A percentile compares a stretch with the other conserved stretches of the same genome.
Evolutionary conservation across 2,329 filamentous ascomycete species (phyloP).

Genomic region (Pseudogymnoascus sp.): DNA sequence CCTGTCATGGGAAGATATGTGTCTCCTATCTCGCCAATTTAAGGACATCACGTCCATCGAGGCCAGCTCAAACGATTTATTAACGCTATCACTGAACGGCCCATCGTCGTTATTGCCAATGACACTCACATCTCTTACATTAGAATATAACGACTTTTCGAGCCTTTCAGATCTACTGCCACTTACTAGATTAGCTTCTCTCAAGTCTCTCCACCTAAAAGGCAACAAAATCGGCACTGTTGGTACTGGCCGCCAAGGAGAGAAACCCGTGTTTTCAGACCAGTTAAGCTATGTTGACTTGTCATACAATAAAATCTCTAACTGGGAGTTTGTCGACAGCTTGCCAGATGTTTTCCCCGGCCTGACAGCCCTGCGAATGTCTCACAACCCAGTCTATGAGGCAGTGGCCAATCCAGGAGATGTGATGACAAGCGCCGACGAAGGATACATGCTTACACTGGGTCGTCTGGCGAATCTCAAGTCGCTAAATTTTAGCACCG

Average conservation of each 20-base stretch:
- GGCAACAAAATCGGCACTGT: constrained; percentile 55
- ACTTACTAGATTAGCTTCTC: constrained; percentile 41
- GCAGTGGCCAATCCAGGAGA: constrained; percentile 29
- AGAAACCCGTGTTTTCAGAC: constrained; percentile 15
- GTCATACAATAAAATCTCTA: constrained; percentile 59
- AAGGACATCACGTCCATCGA: constrained; percentile 41
- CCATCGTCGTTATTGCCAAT: constrained; percentile 28
- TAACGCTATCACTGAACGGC: constrained; percentile 37
- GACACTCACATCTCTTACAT: constrained; percentile 52
- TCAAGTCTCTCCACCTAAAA: constrained; percentile 62
- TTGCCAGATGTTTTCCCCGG: constrained; percentile 63
- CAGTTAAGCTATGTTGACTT: constrained; percentile 52
- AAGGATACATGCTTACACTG: constrained; percentile 82
- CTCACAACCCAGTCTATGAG: constrained; percentile 74
- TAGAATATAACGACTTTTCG: constrained; percentile 65
- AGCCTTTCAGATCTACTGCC: constrained; percentile 47
- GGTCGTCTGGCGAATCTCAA: constrained; percentile 62
- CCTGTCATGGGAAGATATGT: constrained; percentile 56
- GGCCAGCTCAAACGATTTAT: constrained; percentile 50
- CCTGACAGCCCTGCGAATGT: constrained; percentile 65
- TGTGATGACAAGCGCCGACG: constrained; percentile 52
- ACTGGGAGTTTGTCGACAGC: constrained; percentile 66
- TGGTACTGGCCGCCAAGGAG: not conserved
- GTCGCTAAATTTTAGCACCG: constrained; percentile 63
- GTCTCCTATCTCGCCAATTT: constrained; percentile 45